Percentiles rank a stretch among this genome's conserved stretches.
Conservation (phyloP, 768 basidiomycete genomes). For the Cystofilobasidium bisporidii region DNA sequence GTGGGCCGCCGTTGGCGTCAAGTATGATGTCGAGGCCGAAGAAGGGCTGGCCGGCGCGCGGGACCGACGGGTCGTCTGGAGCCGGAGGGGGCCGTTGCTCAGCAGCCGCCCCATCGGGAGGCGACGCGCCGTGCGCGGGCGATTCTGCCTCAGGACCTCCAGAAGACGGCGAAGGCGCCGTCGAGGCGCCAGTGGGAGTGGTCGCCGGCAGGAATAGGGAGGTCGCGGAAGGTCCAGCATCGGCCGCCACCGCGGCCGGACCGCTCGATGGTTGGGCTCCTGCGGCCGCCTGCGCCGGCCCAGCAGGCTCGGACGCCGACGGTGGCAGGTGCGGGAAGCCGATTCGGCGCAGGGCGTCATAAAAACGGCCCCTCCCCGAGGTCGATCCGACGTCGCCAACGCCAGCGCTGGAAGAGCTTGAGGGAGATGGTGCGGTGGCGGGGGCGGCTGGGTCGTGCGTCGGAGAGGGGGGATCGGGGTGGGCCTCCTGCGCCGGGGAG, state of each 20-base stretch:
- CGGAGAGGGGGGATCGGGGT: slow-evolving; percentile 5
- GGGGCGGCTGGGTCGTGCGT: background rate
- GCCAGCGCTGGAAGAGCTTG: background rate
- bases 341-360: background rate
- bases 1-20: background rate
- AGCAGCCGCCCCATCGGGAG: too few relatives aligned
- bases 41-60: background rate
- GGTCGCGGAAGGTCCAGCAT: too few relatives aligned
- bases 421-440: background rate
- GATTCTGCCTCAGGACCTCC: too few relatives aligned
- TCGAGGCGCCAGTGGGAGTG: too few relatives aligned
- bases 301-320: background rate
- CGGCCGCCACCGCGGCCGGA: too few relatives aligned
- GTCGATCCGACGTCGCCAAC: background rate
- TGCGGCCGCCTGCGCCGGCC: too few relatives aligned
- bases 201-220: too few relatives aligned
- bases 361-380: background rate
- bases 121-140: too few relatives aligned
- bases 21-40: background rate
- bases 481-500: background rate
- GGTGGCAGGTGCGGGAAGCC: background rate
- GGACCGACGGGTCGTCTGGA: background rate
- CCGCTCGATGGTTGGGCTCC: too few relatives aligned
- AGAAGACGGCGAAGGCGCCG: too few relatives aligned
- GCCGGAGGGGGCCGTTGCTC: background rate